Percentiles rank a stretch among this genome's conserved stretches.
Evolutionary conservation across 2,329 filamentous ascomycete genomes (phyloP).

Genomic region (Xylaria sp.): DNA sequence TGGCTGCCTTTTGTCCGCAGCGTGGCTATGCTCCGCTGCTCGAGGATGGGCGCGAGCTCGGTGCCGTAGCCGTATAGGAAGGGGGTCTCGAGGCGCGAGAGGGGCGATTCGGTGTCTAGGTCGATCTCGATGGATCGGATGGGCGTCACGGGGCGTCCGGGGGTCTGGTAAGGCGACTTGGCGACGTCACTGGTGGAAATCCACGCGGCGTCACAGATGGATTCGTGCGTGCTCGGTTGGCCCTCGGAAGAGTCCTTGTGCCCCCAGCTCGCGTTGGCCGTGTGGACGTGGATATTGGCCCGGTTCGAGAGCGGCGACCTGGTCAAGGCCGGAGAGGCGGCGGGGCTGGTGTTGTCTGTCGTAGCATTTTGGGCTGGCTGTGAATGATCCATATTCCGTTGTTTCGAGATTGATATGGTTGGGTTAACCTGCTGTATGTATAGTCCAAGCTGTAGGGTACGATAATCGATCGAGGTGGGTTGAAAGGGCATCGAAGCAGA

Average conservation of each 20-base stretch:
- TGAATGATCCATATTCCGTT: slow-evolving; percentile 35
- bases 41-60: slow-evolving; percentile 54
- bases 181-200: slow-evolving; percentile 48
- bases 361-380: slow-evolving; percentile 23
- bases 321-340: slow-evolving; percentile 12
- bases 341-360: slow-evolving; percentile 16
- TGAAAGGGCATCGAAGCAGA: neutral
- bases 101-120: slow-evolving; percentile 46
- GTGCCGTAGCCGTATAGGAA: slow-evolving; percentile 57
- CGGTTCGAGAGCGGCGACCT: slow-evolving; percentile 45
- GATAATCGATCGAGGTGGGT: slow-evolving; percentile 8
- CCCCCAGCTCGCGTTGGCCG: slow-evolving; percentile 43
- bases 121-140: slow-evolving; percentile 36
- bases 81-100: slow-evolving; percentile 47
- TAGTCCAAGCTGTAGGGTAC: slow-evolving; percentile 30
- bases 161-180: slow-evolving; percentile 44
- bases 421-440: slow-evolving; percentile 35
- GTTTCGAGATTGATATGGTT: slow-evolving; percentile 29
- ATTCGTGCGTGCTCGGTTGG: slow-evolving; percentile 51
- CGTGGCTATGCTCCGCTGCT: slow-evolving; percentile 54
- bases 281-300: slow-evolving; percentile 40
- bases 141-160: slow-evolving; percentile 39
- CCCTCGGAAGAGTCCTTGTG: slow-evolving; percentile 54
- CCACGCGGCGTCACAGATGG: slow-evolving; percentile 53
- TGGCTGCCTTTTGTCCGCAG: slow-evolving; percentile 46